Evolutionary conservation across 1,139 yeast species (phyloP).

Genomic region (Suhomyces chickasaworum): DNA sequence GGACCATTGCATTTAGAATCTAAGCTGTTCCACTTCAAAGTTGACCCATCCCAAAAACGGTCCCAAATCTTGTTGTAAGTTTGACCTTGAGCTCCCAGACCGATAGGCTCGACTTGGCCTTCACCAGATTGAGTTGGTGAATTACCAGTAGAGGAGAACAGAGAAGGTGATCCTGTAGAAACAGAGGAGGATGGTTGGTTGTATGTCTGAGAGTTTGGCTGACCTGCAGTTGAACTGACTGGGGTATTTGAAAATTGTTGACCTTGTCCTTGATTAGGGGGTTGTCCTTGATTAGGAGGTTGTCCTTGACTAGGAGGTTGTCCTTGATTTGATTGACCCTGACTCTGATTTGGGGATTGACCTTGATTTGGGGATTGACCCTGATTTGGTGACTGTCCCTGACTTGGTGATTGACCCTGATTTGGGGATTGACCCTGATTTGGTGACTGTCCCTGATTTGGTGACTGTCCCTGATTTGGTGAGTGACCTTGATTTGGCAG

Average conservation of each 20-base stretch:
- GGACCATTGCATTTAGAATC: slow-evolving; percentile 19
- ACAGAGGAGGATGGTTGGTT: not conserved
- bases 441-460: not conserved
- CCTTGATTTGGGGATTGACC: not conserved
- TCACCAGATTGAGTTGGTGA: not conserved
- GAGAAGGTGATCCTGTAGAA: not conserved
- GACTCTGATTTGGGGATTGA: not conserved
- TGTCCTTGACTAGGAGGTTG: too few species aligned
- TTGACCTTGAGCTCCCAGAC: slow-evolving; percentile 14
- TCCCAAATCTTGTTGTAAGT: slow-evolving; percentile 23
- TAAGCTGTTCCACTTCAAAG: slow-evolving; percentile 25
- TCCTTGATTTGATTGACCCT: not conserved
- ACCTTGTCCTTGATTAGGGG: not conserved
- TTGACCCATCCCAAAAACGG: slow-evolving; percentile 24
- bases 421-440: not conserved
- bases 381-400: too few species aligned
- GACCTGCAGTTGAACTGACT: not conserved
- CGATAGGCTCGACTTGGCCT: slow-evolving; percentile 7
- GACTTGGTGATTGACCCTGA: not conserved
- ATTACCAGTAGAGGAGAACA: slow-evolving; percentile 10
- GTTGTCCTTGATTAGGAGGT: too few species aligned
- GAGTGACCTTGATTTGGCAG: not conserved
- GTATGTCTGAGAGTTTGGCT: not conserved
- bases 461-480: not conserved
- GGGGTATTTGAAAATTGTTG: not conserved